Conservation (phyloP, 2,329 filamentous ascomycete genomes). For the Aspergillus ochraceus region DNA sequence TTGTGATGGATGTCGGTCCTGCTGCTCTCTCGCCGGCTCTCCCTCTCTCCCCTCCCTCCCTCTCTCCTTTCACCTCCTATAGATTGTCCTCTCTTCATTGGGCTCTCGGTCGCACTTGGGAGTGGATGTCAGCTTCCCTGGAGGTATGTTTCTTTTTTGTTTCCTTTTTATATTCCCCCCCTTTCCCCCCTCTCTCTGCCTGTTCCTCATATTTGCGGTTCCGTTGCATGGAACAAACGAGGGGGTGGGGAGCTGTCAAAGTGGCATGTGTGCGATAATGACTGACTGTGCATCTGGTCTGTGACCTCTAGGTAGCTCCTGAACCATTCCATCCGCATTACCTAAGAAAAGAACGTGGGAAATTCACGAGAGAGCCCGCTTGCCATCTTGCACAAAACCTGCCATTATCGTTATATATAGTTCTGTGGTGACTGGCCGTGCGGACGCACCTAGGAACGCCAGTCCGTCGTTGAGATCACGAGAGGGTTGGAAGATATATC, state of each 20-base stretch:
- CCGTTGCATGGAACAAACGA: not conserved
- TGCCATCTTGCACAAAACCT: not conserved
- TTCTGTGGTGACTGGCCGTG: not conserved
- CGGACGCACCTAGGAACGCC: not conserved
- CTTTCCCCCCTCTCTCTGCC: not conserved
- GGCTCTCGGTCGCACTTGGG: not conserved
- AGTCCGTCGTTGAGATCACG: not conserved
- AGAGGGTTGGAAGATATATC: not conserved
- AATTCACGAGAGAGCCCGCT: not conserved
- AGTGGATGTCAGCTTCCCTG: conserved; percentile 3
- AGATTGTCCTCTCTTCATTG: conserved; percentile 2
- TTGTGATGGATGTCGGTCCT: conserved; percentile 1
- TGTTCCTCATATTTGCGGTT: not conserved
- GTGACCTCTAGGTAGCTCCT: conserved; percentile 7
- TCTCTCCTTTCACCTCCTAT: not conserved
- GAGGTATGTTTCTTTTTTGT: conserved; percentile 7
- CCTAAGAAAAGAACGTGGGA: not conserved
- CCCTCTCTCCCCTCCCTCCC: conserved; percentile 3
- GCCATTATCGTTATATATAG: not conserved
- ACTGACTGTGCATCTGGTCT: not conserved
- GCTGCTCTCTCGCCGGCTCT: not conserved
- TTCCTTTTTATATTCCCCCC: not conserved
- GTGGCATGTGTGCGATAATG: not conserved
- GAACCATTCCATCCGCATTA: not conserved
- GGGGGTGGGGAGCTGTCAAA: not conserved